These are phyloP conservation scores for Cryptococcus floricola DNA, from an alignment of 1,284 basidiomycete species.

Conservation along the genomic window DNA sequence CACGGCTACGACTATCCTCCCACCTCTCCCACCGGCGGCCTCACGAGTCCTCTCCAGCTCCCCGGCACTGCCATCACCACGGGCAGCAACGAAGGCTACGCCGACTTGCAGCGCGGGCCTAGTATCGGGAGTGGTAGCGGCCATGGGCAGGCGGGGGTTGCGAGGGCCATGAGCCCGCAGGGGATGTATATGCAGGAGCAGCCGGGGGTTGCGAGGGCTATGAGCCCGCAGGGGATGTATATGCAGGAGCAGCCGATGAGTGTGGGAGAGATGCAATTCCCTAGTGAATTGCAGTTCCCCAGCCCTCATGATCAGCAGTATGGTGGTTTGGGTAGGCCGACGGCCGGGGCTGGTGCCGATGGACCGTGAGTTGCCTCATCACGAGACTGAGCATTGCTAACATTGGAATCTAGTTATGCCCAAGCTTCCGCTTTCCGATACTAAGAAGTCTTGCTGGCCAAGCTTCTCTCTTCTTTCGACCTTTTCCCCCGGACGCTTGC, in stretches of 20 bases:
- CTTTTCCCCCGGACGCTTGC: too few relatives aligned
- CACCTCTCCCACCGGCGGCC: constrained; percentile 9
- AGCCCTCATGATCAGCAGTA: constrained; percentile 18
- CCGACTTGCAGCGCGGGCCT: constrained; percentile 38
- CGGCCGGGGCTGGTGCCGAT: constrained; percentile 35
- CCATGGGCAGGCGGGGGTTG: constrained; percentile 15
- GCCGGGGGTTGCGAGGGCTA: neutral
- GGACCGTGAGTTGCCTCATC: constrained; percentile 31
- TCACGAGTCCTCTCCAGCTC: constrained; percentile 11
- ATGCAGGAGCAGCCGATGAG: constrained; percentile 5
- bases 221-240: neutral
- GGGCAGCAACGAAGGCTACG: constrained; percentile 26
- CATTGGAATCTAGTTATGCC: neutral
- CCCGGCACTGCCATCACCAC: neutral
- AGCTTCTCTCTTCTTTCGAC: too few relatives aligned
- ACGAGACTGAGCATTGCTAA: neutral
- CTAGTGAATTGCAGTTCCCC: constrained; percentile 25
- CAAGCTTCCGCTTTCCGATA: constrained; percentile 2
- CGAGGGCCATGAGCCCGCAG: neutral
- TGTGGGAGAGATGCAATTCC: constrained; percentile 12
- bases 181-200: constrained; percentile 1
- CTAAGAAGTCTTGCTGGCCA: neutral
- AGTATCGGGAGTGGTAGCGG: constrained; percentile 20
- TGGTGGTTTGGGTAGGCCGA: constrained; percentile 35
- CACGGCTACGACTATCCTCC: constrained; percentile 25